A percentile compares a stretch with the other conserved stretches of the same genome.
phyloP scores from a whole-genome alignment of 495 filamentous ascomycete species.

The Aspergillus egyptiacus region DNA sequence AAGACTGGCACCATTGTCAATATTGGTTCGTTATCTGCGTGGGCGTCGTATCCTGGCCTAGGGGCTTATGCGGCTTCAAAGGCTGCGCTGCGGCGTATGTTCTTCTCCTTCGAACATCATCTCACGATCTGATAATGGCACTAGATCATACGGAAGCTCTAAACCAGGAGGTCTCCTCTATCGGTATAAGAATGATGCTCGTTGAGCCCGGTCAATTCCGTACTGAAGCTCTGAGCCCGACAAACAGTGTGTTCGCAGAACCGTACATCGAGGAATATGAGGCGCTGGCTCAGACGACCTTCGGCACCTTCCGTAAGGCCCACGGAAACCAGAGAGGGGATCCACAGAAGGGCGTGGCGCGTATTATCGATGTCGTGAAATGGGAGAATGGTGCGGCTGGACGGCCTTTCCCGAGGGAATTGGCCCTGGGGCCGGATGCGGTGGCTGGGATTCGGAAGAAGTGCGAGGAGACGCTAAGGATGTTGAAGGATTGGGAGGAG shows the following conservation, averaged over 20 bases:
- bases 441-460: slow-evolving; percentile 4
- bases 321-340: slow-evolving; percentile 7
- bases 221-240: not conserved
- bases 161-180: not conserved
- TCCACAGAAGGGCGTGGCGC: not conserved
- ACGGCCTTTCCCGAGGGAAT: not conserved
- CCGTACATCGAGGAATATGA: not conserved
- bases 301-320: not conserved
- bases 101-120: not conserved
- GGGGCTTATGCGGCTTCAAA: slow-evolving; percentile 5
- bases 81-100: slow-evolving; percentile 4
- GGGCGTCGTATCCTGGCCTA: not conserved
- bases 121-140: too few species aligned
- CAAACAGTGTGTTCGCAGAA: not conserved
- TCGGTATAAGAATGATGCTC: not conserved
- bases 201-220: slow-evolving; percentile 10
- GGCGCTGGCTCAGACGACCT: not conserved
- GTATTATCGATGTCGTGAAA: slow-evolving; percentile 4
- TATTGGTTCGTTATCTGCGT: slow-evolving; percentile 1
- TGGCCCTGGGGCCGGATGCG: slow-evolving; percentile 5
- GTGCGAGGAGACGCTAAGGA: slow-evolving; percentile 1
- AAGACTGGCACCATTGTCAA: slow-evolving; percentile 2
- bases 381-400: not conserved
- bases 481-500: slow-evolving; percentile 5
- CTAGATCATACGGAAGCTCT: slow-evolving; percentile 3